Percentiles rank a stretch among this genome's conserved stretches.
These are phyloP conservation scores for Litchi chinensis DNA, from an alignment of 345 rosid genomes.

Conservation along the genomic window DNA sequence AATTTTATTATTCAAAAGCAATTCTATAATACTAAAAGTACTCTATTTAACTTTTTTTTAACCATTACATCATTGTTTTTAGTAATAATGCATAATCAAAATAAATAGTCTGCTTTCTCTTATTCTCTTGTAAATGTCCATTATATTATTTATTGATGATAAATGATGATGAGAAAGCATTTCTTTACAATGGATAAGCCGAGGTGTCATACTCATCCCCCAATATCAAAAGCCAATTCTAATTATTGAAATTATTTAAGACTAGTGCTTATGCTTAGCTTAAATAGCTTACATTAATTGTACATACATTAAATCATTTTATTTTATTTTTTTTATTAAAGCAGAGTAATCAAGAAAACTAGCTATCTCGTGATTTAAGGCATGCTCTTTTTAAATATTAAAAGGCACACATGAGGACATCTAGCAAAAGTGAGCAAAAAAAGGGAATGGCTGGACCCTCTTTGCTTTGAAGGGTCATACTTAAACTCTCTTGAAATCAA, in stretches of 20 bases:
- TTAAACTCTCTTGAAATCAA: too few relatives aligned
- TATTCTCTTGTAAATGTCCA: too few relatives aligned
- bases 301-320: not conserved
- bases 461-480: conserved; percentile 14
- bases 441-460: not conserved
- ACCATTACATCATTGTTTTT: too few relatives aligned
- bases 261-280: too few relatives aligned
- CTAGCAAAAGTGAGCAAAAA: not conserved
- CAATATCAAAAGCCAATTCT: not conserved
- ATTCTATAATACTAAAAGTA: too few relatives aligned
- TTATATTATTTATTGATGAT: not conserved
- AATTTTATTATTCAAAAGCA: too few relatives aligned
- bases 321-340: not conserved
- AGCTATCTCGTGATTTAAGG: not conserved
- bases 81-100: not conserved
- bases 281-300: too few relatives aligned
- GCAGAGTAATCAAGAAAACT: not conserved
- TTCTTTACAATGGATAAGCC: conserved; percentile 4
- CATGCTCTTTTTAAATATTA: not conserved
- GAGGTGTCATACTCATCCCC: conserved; percentile 17
- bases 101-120: not conserved
- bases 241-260: not conserved
- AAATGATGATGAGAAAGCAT: conserved; percentile 2
- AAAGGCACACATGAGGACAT: not conserved
- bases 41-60: too few relatives aligned